Percentiles rank a stretch among this genome's conserved stretches.
phyloP scores from a whole-genome alignment of 352 stramenopile genomes.

The Saprolegnia parasitica region DNA sequence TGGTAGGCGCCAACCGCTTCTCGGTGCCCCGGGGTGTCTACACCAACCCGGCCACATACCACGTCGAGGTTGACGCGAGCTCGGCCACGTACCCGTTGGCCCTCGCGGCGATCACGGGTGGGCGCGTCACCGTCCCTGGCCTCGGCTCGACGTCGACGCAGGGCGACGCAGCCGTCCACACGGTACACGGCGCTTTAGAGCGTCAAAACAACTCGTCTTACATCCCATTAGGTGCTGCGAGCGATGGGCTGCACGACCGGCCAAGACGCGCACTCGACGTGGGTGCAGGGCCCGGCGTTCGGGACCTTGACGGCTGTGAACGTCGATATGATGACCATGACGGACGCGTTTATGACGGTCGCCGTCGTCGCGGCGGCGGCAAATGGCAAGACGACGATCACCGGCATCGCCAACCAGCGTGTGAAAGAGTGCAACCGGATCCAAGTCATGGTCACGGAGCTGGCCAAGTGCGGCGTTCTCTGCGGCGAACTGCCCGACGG shows the following conservation, averaged over 20 bases:
- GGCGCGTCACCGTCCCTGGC: conserved; percentile 91
- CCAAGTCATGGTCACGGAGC: conserved; percentile 95
- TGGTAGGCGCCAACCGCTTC: conserved; percentile 53
- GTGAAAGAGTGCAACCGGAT: conserved; percentile 99
- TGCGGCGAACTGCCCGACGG: conserved; percentile 68
- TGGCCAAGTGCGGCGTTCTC: conserved; percentile 91
- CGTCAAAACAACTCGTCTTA: no score
- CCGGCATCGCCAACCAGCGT: conserved; percentile 97
- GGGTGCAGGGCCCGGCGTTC: conserved; percentile 63
- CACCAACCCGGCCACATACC: conserved; percentile 57
- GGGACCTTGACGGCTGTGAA: conserved; percentile 85
- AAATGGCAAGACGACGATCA: conserved; percentile 94
- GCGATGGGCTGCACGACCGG: conserved; percentile 73
- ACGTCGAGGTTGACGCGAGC: conserved; percentile 94
- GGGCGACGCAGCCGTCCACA: conserved; percentile 95
- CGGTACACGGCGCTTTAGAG: conserved; percentile 34
- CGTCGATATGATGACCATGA: conserved; percentile 97
- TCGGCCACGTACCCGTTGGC: conserved; percentile 96
- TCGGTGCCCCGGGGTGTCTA: conserved; percentile 68
- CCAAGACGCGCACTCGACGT: conserved; percentile 60
- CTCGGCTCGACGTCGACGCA: conserved; percentile 92
- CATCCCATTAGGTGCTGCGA: conserved; percentile 36
- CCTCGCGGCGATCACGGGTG: conserved; percentile 94
- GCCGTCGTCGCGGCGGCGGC: conserved; percentile 93
- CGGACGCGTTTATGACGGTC: conserved; percentile 97